Evolutionary conservation across 768 basidiomycete genomes (phyloP), one percentile per base, ranked within the genome.

Genomic region (Lactarius deliciosus): DNA sequence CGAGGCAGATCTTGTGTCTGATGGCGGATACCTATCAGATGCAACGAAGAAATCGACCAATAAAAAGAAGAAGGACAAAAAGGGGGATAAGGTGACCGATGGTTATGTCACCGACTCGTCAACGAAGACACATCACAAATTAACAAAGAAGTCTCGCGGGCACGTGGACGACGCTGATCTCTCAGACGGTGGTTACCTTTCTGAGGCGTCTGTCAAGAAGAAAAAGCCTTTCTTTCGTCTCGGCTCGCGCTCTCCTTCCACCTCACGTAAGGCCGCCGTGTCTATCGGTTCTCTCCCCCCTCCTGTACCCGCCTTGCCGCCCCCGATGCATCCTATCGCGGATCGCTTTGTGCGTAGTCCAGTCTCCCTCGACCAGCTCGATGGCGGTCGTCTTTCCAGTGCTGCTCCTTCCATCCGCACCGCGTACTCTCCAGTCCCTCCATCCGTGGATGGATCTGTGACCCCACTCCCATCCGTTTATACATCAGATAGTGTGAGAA

Each of bases 171-270:
- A 58, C 2, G 72, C 58, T 7, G 74, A 77, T 56, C 70, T 76
- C 32, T 76, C 75, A 4, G 77, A 77, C 60, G 75, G 74, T 41
- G 74, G 71, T 25, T 72, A 75, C 53, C 68, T 75, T 22, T 76
- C 75, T 13, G 77, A 77, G 66, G 65, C 72, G 1, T 70, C 75
- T 22, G 28, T 8, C 28, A 77, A 76, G 73, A 76, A 72, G 68
- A 73, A 68, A 50, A 69, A 71, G 25, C 70, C 76, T 61, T 72
- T 72, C 55, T 65, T 70, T 54, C 57, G 71, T 54, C 32, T 66
- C 7, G 57, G 64, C 32, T 58, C 69, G 10, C 67, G 67, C 30
- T 68, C 69, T 11, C 56, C 64, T 4, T 62, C 63, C 2, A 38
- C 28, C n/a, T n/a, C 70, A n/a, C 60, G 69, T 22, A 68, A 63